Evolutionary conservation across 2,329 filamentous ascomycete species (phyloP).

Genomic region (Verticillium klebahnii): DNA sequence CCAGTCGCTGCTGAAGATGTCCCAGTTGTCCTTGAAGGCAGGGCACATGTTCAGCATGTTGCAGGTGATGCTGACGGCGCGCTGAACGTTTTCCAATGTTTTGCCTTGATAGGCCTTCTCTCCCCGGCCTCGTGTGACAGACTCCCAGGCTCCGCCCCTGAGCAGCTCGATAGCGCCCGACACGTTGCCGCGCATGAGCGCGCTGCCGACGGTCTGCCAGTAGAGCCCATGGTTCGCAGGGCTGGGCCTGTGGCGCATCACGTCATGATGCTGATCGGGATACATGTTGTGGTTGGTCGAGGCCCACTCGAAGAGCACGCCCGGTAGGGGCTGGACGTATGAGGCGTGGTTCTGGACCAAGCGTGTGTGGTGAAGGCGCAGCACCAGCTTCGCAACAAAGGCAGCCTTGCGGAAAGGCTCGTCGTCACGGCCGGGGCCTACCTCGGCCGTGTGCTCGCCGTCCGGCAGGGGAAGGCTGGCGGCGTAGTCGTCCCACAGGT

Average conservation of each 20-base stretch:
- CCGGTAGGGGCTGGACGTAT: constrained; percentile 56
- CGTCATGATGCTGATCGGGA: constrained; percentile 58
- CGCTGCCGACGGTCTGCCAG: constrained; percentile 78
- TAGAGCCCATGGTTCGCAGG: constrained; percentile 73
- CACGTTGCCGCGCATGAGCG: constrained; percentile 72
- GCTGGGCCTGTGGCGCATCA: constrained; percentile 62
- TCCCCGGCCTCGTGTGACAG: constrained; percentile 64
- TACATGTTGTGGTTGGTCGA: constrained; percentile 70
- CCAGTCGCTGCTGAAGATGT: constrained; percentile 79
- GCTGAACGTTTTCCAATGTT: constrained; percentile 73
- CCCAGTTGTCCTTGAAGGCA: constrained; percentile 55
- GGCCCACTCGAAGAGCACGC: constrained; percentile 80
- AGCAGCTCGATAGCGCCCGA: constrained; percentile 63
- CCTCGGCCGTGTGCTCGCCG: constrained; percentile 53
- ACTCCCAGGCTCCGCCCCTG: constrained; percentile 70
- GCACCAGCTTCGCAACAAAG: constrained; percentile 71
- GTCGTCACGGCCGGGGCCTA: constrained; percentile 60
- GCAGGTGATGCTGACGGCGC: constrained; percentile 64
- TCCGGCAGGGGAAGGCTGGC: constrained; percentile 42
- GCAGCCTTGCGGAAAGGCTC: constrained; percentile 69
- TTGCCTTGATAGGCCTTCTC: constrained; percentile 67
- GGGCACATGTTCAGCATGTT: constrained; percentile 71
- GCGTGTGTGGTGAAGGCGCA: constrained; percentile 71
- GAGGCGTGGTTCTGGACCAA: constrained; percentile 26
- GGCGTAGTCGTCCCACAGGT: constrained; percentile 52